A percentile compares a stretch with the other conserved stretches of the same genome.
Evolutionary conservation across 2,329 filamentous ascomycete species (phyloP).

Genomic region (Aspergillus terreus): DNA sequence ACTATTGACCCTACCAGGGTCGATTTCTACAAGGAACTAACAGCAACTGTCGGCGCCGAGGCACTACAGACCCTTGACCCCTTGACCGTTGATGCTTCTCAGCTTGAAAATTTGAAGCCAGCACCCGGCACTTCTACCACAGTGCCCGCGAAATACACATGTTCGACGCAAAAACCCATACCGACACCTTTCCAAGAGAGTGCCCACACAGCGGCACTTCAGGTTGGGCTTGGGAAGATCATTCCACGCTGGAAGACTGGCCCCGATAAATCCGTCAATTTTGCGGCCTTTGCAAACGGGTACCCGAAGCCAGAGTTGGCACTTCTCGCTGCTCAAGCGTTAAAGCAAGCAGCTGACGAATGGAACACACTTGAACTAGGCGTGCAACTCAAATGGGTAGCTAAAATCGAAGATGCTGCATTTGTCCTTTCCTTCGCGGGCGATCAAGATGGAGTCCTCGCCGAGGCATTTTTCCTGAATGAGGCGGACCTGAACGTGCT

Average conservation of each 20-base stretch:
- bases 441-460: slow-evolving; percentile 1
- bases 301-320: slow-evolving; percentile 2
- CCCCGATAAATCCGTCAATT: slow-evolving; percentile 2
- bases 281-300: slow-evolving; percentile 4
- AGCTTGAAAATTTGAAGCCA: neutral
- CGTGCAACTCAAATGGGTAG: slow-evolving; percentile 3
- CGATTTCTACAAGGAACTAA: slow-evolving; percentile 1
- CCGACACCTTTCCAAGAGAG: slow-evolving; percentile 1
- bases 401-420: slow-evolving; percentile 1
- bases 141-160: neutral
- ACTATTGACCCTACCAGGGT: neutral
- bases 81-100: neutral
- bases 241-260: slow-evolving; percentile 5
- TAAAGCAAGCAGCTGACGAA: slow-evolving; percentile 6
- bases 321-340: neutral
- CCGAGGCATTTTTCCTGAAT: slow-evolving; percentile 4
- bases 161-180: neutral
- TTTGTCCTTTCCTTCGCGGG: slow-evolving; percentile 5
- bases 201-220: slow-evolving; percentile 1
- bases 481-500: slow-evolving; percentile 4
- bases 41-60: neutral
- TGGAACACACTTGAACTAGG: slow-evolving; percentile 5
- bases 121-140: neutral
- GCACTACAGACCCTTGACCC: neutral
- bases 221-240: neutral